Base-by-base conservation (phyloP, 768 basidiomycete species). In the Thelephora ganbajun region DNA sequence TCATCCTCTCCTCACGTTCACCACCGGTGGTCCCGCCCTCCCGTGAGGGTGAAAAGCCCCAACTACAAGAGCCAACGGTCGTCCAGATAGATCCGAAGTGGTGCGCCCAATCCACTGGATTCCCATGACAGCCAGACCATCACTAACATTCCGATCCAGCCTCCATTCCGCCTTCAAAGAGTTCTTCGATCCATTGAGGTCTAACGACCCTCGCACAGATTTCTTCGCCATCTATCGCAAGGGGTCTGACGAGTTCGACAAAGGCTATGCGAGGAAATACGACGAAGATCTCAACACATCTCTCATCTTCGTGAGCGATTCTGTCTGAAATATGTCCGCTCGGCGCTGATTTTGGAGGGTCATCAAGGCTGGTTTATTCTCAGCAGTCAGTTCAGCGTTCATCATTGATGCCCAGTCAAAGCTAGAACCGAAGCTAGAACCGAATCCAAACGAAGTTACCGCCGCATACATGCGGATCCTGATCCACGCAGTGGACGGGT, bases 231-330 rank as follows among this genome's bases (percentile, higher is more conserved):
- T 41, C 39, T 41, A 41, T 14, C 16, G 22, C 16, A 22, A 16
- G 12, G 39, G 14, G 14, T 41, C 39, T 2, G 39, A 41, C 39
- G 42, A 50, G 41, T 51, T 51, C 23, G 53, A 58, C 37, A 41
- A 37, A 6, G 53, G 54, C n/a, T 50, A 56, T 2, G 23, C 53
- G 2, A 53, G 57, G 0, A 51, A 51, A 13, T 59, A 51, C 37
- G 52, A 48, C 33, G 49, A 51, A 16, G 50, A 53, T 30, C 50
- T 59, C 44, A 55, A 59, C 37, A 53, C 56, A 16, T 44, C 57
- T 33, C 43, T 59, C 2, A 51, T 59, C 42, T 59, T 59, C 46
- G 58, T 59, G 33, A 36, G 57, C 46, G 7, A n/a, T 9, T 30
- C 26, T 4, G 26, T 30, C 26, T 30, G 9, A 23, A 41, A 9